Evolutionary conservation across 306 rosid genomes (phyloP).

Genomic region (Nissolia schottii): DNA sequence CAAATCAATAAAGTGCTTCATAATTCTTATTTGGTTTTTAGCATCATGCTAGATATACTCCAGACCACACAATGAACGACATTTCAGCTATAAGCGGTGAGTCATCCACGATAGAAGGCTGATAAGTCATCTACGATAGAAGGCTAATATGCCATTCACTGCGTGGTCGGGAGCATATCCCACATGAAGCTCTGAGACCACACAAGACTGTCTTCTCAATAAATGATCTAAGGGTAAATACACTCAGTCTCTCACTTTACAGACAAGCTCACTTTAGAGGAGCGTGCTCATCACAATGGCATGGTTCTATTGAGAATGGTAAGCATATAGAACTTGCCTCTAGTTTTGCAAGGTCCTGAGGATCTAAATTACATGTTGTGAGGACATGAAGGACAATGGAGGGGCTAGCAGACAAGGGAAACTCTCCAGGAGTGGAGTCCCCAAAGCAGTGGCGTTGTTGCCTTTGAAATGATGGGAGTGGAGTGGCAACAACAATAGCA

Average conservation of each 20-base stretch:
- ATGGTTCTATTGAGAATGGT: neutral
- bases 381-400: conserved; percentile 95
- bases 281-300: neutral
- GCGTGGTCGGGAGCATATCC: too few species aligned
- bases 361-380: conserved; percentile 73
- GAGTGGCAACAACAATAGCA: conserved; percentile 52
- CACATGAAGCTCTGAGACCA: too few species aligned
- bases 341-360: conserved; percentile 89
- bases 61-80: too few species aligned
- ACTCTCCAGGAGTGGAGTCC: conserved; percentile 81
- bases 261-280: neutral
- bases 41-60: too few species aligned
- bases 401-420: conserved; percentile 90
- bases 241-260: neutral
- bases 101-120: too few species aligned
- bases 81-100: too few species aligned
- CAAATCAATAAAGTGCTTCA: neutral
- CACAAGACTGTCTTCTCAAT: too few species aligned
- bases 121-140: too few species aligned
- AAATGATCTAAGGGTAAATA: neutral
- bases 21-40: too few species aligned
- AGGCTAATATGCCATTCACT: too few species aligned
- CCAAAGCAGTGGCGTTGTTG: conserved; percentile 83
- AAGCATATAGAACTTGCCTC: conserved; percentile 69
- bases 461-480: conserved; percentile 63